Base-by-base conservation (phyloP, 306 rosid species). In the Pyrus communis region DNA sequence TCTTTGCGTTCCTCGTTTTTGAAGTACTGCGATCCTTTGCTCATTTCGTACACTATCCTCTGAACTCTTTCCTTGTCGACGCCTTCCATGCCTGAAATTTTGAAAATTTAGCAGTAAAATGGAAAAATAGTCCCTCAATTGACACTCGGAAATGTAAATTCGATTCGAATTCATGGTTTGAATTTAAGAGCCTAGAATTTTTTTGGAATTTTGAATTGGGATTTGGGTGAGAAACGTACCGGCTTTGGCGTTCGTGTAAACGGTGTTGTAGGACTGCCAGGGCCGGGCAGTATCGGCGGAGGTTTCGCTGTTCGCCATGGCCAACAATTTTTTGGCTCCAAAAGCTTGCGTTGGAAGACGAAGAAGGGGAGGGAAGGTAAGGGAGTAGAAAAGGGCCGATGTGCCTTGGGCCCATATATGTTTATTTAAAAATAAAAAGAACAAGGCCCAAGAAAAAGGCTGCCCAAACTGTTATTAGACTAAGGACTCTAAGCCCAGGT, bases 21-120 rank as follows among this genome's bases (percentile, higher is more conserved):
- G 27, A 92, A 92, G 82, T 86, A 95, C 86, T 90, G 89, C 5
- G 98, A 95, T 52, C 98, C 98, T 90, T 88, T 92, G 77, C 98
- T 95, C 98, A 95, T 89, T 73, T 92, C 96, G 67, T 95, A 95
- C 21, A 92, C 97, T 22, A 88, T 14, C 83, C 88, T 88, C 77
- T 95, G 96, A 3, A 95, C 97, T 86, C 86, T 95, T 71, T 90
- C 98, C 79, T 90, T 95, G 86, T 95, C 97, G 42, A 95, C 96
- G 69, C 96, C 98, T 43, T 90, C 96, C 97, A 95, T 95, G 75
- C 98, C 98, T 94, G 25, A 33, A 78, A 59, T 6, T 71, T 71
- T 27, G n/a, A 17, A 54, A 38, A 49, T 18, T 18, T 33, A n/a
- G 28, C n/a, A 63, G 40, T 55, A 21, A 9, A 43, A 9, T 15